Percentiles rank a stretch among this genome's conserved stretches.
Conservation (phyloP, 805 yeast species). For the Metschnikowia anglica region DNA sequence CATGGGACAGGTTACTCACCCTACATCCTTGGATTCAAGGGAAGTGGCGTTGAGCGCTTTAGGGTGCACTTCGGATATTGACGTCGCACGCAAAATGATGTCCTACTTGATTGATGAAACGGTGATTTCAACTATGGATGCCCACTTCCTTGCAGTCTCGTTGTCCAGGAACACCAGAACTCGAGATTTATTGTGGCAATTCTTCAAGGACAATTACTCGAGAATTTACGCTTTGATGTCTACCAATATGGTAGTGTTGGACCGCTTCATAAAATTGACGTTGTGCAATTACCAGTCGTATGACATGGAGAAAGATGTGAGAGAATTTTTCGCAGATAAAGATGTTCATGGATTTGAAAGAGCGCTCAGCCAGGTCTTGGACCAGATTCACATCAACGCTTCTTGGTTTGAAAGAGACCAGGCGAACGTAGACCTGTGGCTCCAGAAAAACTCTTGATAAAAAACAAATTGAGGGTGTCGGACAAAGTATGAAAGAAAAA, state of each 20-base stretch:
- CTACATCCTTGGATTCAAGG: constrained; percentile 55
- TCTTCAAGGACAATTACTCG: constrained; percentile 48
- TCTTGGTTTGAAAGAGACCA: constrained; percentile 52
- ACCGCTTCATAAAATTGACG: constrained; percentile 43
- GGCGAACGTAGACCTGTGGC: constrained; percentile 45
- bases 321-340: constrained; percentile 44
- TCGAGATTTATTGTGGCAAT: constrained; percentile 48
- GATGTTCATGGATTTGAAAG: constrained; percentile 54
- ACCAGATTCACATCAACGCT: constrained; percentile 49
- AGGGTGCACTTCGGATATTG: constrained; percentile 44
- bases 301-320: constrained; percentile 30
- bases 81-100: constrained; percentile 38
- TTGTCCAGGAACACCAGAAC: constrained; percentile 47
- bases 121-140: constrained; percentile 57
- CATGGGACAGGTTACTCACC: constrained; percentile 46
- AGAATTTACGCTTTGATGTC: constrained; percentile 45
- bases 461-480: not conserved
- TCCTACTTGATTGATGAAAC: constrained; percentile 41
- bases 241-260: constrained; percentile 51
- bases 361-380: constrained; percentile 55
- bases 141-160: constrained; percentile 48
- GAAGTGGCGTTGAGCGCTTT: constrained; percentile 59
- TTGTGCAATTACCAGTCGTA: constrained; percentile 33
- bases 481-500: too few species aligned
- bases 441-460: constrained; percentile 21